phyloP scores from a whole-genome alignment of 1,284 basidiomycete species.

The Inonotus hispidus region DNA sequence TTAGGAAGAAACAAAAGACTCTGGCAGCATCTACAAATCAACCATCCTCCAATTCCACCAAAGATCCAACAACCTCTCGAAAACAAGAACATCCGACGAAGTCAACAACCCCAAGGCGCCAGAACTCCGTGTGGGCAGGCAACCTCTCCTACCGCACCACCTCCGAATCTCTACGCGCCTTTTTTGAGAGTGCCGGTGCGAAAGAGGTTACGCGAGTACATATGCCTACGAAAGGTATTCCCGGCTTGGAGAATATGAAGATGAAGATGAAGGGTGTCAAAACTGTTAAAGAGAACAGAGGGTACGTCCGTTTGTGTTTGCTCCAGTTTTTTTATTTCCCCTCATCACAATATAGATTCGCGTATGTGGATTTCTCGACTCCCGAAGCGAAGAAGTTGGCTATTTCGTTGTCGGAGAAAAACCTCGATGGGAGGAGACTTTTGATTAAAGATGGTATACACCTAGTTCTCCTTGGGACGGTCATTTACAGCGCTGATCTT shows the following conservation, averaged over 20 bases:
- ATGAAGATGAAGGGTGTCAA: constrained; percentile 29
- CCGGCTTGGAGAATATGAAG: constrained; percentile 30
- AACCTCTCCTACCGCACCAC: constrained; percentile 93
- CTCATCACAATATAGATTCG: constrained; percentile 72
- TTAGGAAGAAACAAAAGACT: constrained; percentile 18
- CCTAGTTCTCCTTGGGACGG: neutral
- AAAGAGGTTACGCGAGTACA: constrained; percentile 64
- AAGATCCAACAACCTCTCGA: neutral
- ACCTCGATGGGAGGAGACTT: constrained; percentile 80
- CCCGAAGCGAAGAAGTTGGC: constrained; percentile 70
- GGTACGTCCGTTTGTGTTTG: constrained; percentile 42
- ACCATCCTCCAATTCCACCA: no score
- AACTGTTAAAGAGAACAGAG: constrained; percentile 52
- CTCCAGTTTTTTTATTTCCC: neutral
- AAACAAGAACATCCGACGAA: no score
- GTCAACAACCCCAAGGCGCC: constrained; percentile 43
- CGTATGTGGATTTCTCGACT: constrained; percentile 91
- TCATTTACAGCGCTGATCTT: constrained; percentile 17
- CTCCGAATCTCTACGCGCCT: constrained; percentile 58
- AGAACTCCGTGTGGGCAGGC: constrained; percentile 92
- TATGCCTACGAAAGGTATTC: constrained; percentile 58
- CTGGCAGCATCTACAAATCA: neutral
- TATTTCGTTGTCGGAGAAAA: constrained; percentile 76
- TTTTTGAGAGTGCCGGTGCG: constrained; percentile 63
- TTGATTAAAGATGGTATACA: constrained; percentile 87